Conservation (phyloP, 345 rosid genomes). For the Lumnitzera racemosa region DNA sequence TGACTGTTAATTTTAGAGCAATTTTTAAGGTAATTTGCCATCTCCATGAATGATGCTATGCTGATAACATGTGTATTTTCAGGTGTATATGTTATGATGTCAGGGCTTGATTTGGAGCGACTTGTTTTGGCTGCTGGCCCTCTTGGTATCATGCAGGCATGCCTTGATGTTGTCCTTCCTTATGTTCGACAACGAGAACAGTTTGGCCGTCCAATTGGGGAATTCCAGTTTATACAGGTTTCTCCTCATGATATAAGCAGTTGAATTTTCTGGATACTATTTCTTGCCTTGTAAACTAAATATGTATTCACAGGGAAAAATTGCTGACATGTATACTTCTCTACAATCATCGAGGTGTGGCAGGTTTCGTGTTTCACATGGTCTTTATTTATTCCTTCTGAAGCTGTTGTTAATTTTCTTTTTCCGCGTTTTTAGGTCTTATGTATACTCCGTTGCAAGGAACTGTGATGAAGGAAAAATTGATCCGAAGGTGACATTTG, state of each 20-base stretch:
- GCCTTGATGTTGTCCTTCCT: conserved; percentile 90
- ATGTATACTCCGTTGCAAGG: conserved; percentile 80
- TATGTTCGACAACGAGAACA: conserved; percentile 75
- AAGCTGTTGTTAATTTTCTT: background rate
- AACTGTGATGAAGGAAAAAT: conserved; percentile 72
- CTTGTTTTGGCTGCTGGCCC: conserved; percentile 95
- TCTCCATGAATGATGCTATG: conserved; percentile 6
- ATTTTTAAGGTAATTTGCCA: background rate
- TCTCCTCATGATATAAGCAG: background rate
- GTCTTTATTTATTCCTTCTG: background rate
- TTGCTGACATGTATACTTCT: conserved; percentile 90
- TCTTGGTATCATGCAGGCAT: conserved; percentile 92
- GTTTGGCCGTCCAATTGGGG: conserved; percentile 88
- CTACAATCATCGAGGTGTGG: conserved; percentile 79
- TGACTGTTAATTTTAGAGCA: background rate
- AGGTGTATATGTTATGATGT: conserved; percentile 96
- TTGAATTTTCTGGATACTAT: background rate
- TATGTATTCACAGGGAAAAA: conserved; percentile 62
- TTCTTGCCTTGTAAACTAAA: conserved; percentile 5
- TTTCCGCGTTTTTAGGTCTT: conserved; percentile 46
- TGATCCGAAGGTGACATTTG: conserved; percentile 54
- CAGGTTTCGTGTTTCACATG: background rate
- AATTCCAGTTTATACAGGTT: conserved; percentile 94
- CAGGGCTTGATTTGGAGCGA: conserved; percentile 92
- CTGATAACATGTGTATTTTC: conserved; percentile 10